Conservation (phyloP, 73 alveolate species). For the Uronychia setigera region DNA sequence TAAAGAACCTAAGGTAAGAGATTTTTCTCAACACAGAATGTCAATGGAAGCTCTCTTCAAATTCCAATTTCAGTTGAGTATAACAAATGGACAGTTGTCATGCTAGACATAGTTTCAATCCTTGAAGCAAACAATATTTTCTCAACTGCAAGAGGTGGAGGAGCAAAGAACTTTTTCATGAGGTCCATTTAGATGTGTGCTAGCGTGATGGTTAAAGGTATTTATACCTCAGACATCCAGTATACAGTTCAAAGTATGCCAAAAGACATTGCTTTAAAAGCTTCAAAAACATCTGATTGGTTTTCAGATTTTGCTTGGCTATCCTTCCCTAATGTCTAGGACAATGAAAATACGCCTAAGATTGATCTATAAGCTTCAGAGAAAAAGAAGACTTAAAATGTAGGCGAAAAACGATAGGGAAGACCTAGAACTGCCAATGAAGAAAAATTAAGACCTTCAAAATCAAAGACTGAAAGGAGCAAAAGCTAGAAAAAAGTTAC, state of each 20-base stretch:
- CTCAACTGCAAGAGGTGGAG: slow-evolving; percentile 2
- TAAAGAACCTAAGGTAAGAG: slow-evolving; percentile 75
- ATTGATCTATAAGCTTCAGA: not conserved
- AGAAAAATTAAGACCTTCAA: not conserved
- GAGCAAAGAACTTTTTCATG: slow-evolving; percentile 47
- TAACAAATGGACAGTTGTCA: slow-evolving; percentile 82
- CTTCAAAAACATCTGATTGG: slow-evolving; percentile 61
- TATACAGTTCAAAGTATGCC: slow-evolving; percentile 78
- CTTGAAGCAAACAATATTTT: slow-evolving; percentile 29
- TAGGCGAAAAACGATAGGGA: not conserved
- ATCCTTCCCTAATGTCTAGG: slow-evolving; percentile 32
- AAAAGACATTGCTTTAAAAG: slow-evolving; percentile 80
- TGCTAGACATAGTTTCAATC: slow-evolving; percentile 59
- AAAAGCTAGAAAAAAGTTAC: slow-evolving; percentile 9
- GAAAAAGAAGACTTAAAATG: slow-evolving; percentile 3
- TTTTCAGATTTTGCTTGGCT: slow-evolving; percentile 64
- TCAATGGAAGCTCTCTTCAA: slow-evolving; percentile 53
- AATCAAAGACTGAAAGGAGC: not conserved
- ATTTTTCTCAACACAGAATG: slow-evolving; percentile 24
- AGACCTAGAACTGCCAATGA: slow-evolving; percentile 1
- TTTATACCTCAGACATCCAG: slow-evolving; percentile 80
- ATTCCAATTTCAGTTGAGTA: slow-evolving; percentile 48
- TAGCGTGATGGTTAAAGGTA: slow-evolving; percentile 68
- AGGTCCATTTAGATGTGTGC: slow-evolving; percentile 77
- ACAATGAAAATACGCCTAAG: slow-evolving; percentile 4